A percentile compares a stretch with the other conserved stretches of the same genome.
Conservation (phyloP, 768 basidiomycete genomes). For the Daedaleopsis sinensis region DNA sequence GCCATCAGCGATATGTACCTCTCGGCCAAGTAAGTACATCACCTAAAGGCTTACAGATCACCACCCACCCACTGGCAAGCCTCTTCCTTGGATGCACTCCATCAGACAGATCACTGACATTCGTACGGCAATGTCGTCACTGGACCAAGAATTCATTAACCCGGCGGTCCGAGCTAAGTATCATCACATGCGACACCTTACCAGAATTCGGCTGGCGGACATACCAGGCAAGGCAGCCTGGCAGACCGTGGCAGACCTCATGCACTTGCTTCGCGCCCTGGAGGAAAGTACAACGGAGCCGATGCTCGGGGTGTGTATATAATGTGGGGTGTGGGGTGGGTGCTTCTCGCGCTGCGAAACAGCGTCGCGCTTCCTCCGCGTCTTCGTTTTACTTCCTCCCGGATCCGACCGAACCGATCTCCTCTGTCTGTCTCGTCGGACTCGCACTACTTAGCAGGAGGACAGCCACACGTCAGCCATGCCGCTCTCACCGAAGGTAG, state of each 20-base stretch:
- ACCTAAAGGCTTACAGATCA: no score
- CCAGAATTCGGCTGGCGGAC: background rate
- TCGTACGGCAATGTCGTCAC: background rate
- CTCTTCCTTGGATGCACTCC: no score
- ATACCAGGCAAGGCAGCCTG: background rate
- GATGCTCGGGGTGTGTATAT: conserved; percentile 5
- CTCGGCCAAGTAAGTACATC: no score
- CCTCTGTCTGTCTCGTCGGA: background rate
- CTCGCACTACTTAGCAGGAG: background rate
- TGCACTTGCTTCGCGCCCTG: no score
- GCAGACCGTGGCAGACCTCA: no score
- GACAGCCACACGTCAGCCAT: background rate
- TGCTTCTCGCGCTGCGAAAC: background rate
- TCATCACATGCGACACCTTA: conserved; percentile 6
- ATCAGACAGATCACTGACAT: no score
- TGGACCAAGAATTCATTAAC: background rate
- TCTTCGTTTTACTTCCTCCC: background rate
- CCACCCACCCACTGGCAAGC: no score
- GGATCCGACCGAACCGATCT: background rate
- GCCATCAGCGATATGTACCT: no score
- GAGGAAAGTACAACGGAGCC: background rate
- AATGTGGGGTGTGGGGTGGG: background rate
- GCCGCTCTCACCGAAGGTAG: conserved; percentile 15
- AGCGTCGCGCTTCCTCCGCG: background rate
- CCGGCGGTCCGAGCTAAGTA: background rate